These are phyloP conservation scores for Choiromyces venosus DNA, from an alignment of 495 filamentous ascomycete genomes.

Conservation along the genomic window DNA sequence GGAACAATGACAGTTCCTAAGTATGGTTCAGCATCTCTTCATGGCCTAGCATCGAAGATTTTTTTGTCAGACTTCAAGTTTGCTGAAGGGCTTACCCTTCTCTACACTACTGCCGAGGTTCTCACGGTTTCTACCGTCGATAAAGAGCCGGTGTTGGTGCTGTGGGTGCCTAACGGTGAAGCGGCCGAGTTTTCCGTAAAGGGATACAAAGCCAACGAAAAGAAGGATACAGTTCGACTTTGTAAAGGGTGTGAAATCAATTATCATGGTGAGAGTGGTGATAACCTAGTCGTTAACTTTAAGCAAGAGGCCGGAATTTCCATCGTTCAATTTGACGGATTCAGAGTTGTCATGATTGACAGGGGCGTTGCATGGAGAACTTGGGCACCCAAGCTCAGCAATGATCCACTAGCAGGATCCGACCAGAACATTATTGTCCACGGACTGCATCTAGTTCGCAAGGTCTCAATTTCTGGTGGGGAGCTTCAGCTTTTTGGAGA, in stretches of 20 bases:
- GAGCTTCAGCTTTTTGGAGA: slow-evolving; percentile 60
- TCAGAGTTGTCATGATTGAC: slow-evolving; percentile 51
- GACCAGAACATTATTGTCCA: slow-evolving; percentile 56
- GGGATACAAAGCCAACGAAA: slow-evolving; percentile 44
- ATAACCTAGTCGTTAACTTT: slow-evolving; percentile 45
- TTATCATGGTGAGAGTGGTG: slow-evolving; percentile 41
- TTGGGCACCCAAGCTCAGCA: slow-evolving; percentile 54
- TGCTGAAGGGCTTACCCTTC: slow-evolving; percentile 48
- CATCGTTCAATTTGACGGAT: slow-evolving; percentile 47
- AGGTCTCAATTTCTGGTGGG: slow-evolving; percentile 47
- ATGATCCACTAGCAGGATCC: slow-evolving; percentile 49
- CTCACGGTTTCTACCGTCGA: slow-evolving; percentile 52
- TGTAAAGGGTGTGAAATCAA: slow-evolving; percentile 44
- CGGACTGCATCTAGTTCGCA: slow-evolving; percentile 64
- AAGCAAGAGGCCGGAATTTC: slow-evolving; percentile 49
- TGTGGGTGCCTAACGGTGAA: slow-evolving; percentile 54
- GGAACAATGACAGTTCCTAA: slow-evolving; percentile 49
- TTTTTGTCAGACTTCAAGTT: slow-evolving; percentile 56
- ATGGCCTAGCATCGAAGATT: slow-evolving; percentile 58
- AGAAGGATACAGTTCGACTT: slow-evolving; percentile 23
- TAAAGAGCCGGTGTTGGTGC: slow-evolving; percentile 48
- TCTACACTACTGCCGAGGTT: slow-evolving; percentile 59
- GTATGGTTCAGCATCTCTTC: slow-evolving; percentile 47
- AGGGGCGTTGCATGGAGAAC: slow-evolving; percentile 51
- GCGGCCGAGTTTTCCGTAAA: slow-evolving; percentile 53